phyloP scores from a whole-genome alignment of 192 early-diverging fungal genomes.

The Geosiphon pyriformis region DNA sequence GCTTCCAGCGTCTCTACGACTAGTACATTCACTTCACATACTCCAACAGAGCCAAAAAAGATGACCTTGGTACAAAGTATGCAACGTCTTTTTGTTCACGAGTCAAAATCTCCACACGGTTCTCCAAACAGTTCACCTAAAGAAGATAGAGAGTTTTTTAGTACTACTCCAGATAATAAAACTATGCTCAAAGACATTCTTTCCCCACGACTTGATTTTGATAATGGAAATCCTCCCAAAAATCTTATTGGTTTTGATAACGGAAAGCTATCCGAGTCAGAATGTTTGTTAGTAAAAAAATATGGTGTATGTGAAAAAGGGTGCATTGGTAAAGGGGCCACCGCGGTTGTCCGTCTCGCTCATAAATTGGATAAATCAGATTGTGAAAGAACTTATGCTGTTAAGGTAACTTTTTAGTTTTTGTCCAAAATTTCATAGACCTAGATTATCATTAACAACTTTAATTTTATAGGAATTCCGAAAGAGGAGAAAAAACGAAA shows the following conservation, averaged over 20 bases:
- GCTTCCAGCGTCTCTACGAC: neutral
- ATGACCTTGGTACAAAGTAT: conserved; percentile 10
- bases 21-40: neutral
- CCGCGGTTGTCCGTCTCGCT: conserved; percentile 84
- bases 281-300: conserved; percentile 61
- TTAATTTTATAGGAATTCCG: conserved; percentile 78
- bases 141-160: neutral
- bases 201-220: conserved; percentile 20
- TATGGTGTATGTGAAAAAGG: conserved; percentile 74
- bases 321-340: conserved; percentile 83
- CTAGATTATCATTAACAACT: neutral
- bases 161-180: conserved; percentile 1
- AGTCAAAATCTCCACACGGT: neutral
- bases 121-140: neutral
- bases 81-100: conserved; percentile 10
- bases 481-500: conserved; percentile 76
- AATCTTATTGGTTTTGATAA: conserved; percentile 22
- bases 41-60: neutral
- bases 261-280: neutral
- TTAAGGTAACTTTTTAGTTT: conserved; percentile 50
- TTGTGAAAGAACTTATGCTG: conserved; percentile 67
- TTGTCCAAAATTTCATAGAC: neutral
- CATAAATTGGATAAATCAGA: conserved; percentile 65
- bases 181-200: conserved; percentile 14
- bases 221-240: conserved; percentile 32